Evolutionary conservation across 441 rosid species (phyloP).

Genomic region (Erodium trifolium): DNA sequence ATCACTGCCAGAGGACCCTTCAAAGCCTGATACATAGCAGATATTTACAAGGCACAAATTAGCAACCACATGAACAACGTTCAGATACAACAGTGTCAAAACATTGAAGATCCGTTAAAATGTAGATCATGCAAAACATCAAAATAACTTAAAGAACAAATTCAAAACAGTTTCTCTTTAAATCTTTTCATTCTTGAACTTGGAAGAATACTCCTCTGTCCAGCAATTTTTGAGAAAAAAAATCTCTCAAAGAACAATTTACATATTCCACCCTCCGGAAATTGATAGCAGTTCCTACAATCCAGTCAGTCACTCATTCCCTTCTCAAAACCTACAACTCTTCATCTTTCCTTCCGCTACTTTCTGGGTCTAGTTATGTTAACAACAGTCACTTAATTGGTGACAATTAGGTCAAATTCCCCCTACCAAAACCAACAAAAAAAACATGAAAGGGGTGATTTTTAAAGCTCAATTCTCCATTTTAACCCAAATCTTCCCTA

Average conservation of each 20-base stretch:
- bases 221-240: no score
- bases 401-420: neutral
- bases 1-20: constrained; percentile 74
- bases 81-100: neutral
- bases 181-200: no score
- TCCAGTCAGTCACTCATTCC: no score
- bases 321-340: neutral
- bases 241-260: neutral
- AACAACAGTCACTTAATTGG: neutral
- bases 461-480: neutral
- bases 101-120: neutral
- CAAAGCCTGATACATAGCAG: constrained; percentile 52
- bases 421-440: neutral
- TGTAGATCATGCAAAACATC: neutral
- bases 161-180: no score
- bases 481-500: neutral
- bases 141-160: no score
- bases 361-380: neutral
- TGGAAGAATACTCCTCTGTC: no score
- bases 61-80: neutral
- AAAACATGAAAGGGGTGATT: neutral
- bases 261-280: neutral
- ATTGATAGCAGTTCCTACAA: no score
- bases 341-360: neutral
- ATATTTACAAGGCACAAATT: neutral